Evolutionary conservation across 1,284 basidiomycete genomes (phyloP), one percentile per base, ranked within the genome.

Genomic region (Ceratobasidium papillatum): DNA sequence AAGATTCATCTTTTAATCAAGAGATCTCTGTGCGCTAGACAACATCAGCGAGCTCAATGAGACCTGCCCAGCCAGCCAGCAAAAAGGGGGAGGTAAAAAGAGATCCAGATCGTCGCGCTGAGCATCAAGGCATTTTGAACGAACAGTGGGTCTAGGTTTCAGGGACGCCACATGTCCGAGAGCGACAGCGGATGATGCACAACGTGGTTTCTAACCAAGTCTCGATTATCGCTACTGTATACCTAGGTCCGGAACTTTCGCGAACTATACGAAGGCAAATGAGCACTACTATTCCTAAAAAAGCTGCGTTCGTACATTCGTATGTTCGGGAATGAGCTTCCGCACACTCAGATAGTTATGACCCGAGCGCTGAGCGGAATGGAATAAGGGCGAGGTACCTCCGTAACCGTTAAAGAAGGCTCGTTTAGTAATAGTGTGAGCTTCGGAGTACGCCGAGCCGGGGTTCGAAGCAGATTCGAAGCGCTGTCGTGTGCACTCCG

Each of bases 101-200:
- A 59, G 17, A 41, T 36, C 22, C 36, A 56, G 32, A 59, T 1
- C 34, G 19, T 17, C 54, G 11, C n/a, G 30, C 32, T 30, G 54
- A 25, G 54, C 30, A 58, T 58, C 54, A 17, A 59, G 17, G 34
- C 56, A 59, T 59, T 59, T 59, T 59, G 56, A 59, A 41, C 19
- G 3, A 41, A 17, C 25, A 27, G 19, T 11, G 36, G 36, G 1
- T n/a, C 45, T 4, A n/a, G 45, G 32, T 59, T 59, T 41, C 38
- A 27, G 61, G 43, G 61, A n/a, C 41, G 61, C 41, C 61, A 47
- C 61, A 47, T 47, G 32, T 47, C 34, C 61, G 41, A 63, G 41
- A 17, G 61, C 32, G 25, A 45, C 61, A 47, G 36, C 41, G 61
- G 58, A n/a, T 27, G 36, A 47, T 43, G 8, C 22, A 17, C 61